Evolutionary conservation across 345 rosid species (phyloP), one percentile per base, ranked within the genome.

Genomic region (Boechera stricta): DNA sequence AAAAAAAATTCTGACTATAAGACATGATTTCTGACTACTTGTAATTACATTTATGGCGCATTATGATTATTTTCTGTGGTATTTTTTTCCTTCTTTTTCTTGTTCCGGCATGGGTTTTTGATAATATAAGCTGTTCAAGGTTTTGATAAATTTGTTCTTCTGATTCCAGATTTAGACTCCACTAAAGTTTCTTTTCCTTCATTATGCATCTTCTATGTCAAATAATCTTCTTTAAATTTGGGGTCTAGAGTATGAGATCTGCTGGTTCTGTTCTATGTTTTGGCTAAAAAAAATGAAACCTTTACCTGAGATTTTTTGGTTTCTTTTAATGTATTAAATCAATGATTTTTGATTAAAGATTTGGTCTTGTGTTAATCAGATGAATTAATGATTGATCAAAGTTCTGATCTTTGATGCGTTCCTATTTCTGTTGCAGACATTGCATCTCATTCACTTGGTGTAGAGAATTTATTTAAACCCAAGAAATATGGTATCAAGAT

Each of bases 401-500:
- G 52, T 42, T 62, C 66, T 69, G 35, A 63, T 63, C 58, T 56
- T 52, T 54, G 5, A 31, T 31, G 18, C 51, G 47, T 62, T 53
- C 35, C 51, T 51, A 58, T 44, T 44, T 44, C 3, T 59, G 54
- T 73, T 67, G 67, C 66, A 79, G 82, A 54, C 53, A 39, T 66
- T 77, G 53, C 3, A 76, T 41, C 5, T 58, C 35, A 0, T 64
- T 64, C 59, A 48, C 54, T 41, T 61, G 61, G 44, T n/a, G 15
- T 76, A 76, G 47, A 61, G 38, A 68, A 7, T 69, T 28, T 6
- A 21, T 29, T 28, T 47, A 75, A 58, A 33, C 26, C 21, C 60
- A 47, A 24, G 11, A 55, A 9, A 72, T 13, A 94, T 94, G 98
- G 90, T 77, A 67, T 94, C 98, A 35, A 90, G 93, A 85, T 94